Evolutionary conservation across 345 rosid species (phyloP).

Genomic region (Brassica cretica): DNA sequence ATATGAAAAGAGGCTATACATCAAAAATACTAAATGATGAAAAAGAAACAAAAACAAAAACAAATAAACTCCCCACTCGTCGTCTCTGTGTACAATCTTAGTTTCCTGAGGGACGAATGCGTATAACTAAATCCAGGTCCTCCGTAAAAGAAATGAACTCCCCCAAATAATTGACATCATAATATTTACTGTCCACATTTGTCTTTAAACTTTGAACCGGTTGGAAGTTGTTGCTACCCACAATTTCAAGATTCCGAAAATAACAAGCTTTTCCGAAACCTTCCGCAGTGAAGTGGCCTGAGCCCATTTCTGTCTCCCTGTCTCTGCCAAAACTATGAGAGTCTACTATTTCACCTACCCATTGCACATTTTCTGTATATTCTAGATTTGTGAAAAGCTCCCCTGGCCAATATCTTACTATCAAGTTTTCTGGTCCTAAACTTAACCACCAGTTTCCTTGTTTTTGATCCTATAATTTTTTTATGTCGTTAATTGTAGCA

Average conservation of each 20-base stretch:
- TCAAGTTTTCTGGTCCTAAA: background rate
- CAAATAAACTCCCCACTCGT: background rate
- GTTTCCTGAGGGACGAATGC: background rate
- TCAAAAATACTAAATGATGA: background rate
- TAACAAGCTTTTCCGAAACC: constrained; percentile 6
- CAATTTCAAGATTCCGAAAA: background rate
- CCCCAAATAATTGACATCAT: background rate
- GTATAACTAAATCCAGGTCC: background rate
- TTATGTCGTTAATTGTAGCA: background rate
- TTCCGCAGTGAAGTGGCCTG: background rate
- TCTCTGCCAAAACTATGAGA: background rate
- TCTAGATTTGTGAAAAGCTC: background rate
- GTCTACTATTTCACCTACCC: background rate
- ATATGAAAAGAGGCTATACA: too few relatives aligned
- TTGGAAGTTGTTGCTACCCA: background rate
- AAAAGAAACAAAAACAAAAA: background rate
- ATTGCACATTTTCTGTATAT: background rate
- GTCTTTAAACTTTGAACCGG: background rate
- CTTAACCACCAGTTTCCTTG: background rate
- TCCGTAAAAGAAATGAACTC: background rate
- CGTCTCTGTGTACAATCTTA: background rate
- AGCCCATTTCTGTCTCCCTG: background rate
- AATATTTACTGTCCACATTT: background rate
- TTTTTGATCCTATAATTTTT: background rate
- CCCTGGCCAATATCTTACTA: background rate